Conservation (phyloP, 2,329 filamentous ascomycete genomes). For the Fusarium tuaranense region DNA sequence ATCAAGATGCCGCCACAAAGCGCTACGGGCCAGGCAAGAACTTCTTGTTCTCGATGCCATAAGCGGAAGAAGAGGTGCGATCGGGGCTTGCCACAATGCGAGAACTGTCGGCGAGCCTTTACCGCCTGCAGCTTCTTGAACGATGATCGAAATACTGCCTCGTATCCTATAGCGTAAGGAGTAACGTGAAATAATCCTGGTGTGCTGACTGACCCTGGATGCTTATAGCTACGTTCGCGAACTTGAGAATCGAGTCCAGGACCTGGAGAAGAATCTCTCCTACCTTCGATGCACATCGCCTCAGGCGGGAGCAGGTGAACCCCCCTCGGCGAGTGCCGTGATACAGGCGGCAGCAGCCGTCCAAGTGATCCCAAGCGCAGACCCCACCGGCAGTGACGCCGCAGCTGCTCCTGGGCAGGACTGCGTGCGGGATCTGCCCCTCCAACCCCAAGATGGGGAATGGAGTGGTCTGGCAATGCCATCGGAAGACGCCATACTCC, state of each 20-base stretch:
- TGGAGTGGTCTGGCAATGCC: not conserved
- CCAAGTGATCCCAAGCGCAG: not conserved
- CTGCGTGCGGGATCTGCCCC: not conserved
- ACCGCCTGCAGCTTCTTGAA: conserved; percentile 56
- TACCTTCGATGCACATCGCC: not conserved
- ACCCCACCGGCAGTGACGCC: not conserved
- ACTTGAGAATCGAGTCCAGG: conserved; percentile 43
- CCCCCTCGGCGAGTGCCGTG: not conserved
- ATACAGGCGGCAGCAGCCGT: not conserved
- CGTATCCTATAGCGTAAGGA: conserved; percentile 55
- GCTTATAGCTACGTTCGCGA: conserved; percentile 47
- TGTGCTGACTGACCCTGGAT: not conserved
- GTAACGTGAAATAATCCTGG: not conserved
- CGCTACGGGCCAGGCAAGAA: conserved; percentile 21
- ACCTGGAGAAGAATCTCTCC: conserved; percentile 29
- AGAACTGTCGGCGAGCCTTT: conserved; percentile 52
- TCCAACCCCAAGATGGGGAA: not conserved
- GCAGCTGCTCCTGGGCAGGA: not conserved
- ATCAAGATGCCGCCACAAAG: conserved; percentile 8
- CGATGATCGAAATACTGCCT: conserved; percentile 52
- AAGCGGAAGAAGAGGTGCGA: conserved; percentile 58
- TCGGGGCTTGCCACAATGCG: conserved; percentile 52
- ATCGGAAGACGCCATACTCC: conserved; percentile 13
- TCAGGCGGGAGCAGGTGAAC: not conserved
- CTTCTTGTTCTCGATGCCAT: conserved; percentile 55